phyloP scores from a whole-genome alignment of 768 basidiomycete genomes.

The Hysterangium stoloniferum region DNA sequence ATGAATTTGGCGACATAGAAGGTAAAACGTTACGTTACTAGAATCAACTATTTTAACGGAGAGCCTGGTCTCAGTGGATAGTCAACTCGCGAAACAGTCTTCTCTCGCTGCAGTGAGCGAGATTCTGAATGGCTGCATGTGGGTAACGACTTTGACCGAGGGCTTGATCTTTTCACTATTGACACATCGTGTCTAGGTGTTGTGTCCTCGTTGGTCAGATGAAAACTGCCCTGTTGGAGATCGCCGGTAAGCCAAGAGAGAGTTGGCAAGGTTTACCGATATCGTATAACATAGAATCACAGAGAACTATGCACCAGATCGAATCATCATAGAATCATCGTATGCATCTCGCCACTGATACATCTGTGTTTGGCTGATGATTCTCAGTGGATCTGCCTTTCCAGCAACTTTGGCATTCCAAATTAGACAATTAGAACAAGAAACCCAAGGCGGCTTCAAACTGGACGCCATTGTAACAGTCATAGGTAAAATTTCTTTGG shows the following conservation, averaged over 20 bases:
- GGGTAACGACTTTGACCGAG: conserved; percentile 20
- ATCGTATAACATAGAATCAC: neutral
- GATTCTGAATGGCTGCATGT: conserved; percentile 96
- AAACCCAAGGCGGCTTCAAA: conserved; percentile 66
- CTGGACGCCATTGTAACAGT: conserved; percentile 91
- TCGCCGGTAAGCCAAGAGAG: conserved; percentile 47
- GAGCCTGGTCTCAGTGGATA: conserved; percentile 89
- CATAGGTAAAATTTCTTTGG: conserved; percentile 30
- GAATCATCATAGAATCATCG: conserved; percentile 96
- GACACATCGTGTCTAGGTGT: conserved; percentile 44
- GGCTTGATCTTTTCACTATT: conserved; percentile 9
- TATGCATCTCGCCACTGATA: conserved; percentile 30
- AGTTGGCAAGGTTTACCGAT: neutral
- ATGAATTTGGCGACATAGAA: conserved; percentile 94
- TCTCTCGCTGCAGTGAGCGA: conserved; percentile 83
- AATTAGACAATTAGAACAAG: conserved; percentile 77
- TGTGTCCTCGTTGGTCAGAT: conserved; percentile 94
- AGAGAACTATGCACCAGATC: conserved; percentile 82
- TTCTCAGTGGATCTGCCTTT: conserved; percentile 79
- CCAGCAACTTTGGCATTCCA: conserved; percentile 94
- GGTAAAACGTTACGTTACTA: conserved; percentile 34
- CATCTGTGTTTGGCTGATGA: neutral
- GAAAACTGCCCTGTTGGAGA: conserved; percentile 84
- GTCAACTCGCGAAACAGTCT: conserved; percentile 80
- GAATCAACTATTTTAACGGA: neutral